phyloP scores from a whole-genome alignment of 805 yeast species.

The Candida pini region DNA sequence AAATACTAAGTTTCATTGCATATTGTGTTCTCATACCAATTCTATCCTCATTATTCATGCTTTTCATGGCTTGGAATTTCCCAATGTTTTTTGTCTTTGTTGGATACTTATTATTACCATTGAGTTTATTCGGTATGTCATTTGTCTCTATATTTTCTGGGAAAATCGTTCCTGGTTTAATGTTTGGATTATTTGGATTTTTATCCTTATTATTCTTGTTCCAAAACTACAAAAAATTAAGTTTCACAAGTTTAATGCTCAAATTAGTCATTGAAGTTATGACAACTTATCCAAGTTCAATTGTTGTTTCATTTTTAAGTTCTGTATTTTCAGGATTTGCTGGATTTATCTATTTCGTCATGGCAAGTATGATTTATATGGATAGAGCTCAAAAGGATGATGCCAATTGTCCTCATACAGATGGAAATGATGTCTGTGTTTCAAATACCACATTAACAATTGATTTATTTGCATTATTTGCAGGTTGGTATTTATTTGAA shows the following conservation, averaged over 20 bases:
- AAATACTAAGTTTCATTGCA: slow-evolving; percentile 7
- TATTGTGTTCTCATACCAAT: slow-evolving; percentile 18
- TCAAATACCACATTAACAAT: slow-evolving; percentile 22
- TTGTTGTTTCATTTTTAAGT: slow-evolving; percentile 36
- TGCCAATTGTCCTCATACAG: slow-evolving; percentile 41
- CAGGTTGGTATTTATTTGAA: slow-evolving; percentile 80
- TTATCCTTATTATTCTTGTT: slow-evolving; percentile 20
- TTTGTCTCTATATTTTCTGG: slow-evolving; percentile 17
- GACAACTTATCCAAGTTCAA: slow-evolving; percentile 63
- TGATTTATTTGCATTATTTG: slow-evolving; percentile 64
- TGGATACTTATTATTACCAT: slow-evolving; percentile 24
- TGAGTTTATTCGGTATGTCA: slow-evolving; percentile 21
- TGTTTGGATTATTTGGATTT: slow-evolving; percentile 16
- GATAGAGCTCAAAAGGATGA: slow-evolving; percentile 35
- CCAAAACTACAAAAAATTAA: slow-evolving; percentile 21
- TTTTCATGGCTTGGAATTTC: slow-evolving; percentile 20
- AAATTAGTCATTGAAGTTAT: slow-evolving; percentile 65
- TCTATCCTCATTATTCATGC: slow-evolving; percentile 13
- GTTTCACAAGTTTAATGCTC: slow-evolving; percentile 25
- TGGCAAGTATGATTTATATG: slow-evolving; percentile 48
- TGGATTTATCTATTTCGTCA: slow-evolving; percentile 55
- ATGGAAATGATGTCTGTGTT: slow-evolving; percentile 26
- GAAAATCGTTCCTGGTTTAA: slow-evolving; percentile 10
- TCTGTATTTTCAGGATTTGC: slow-evolving; percentile 50
- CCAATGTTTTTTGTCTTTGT: slow-evolving; percentile 26